These are phyloP conservation scores for Mortierella sp. DNA, from an alignment of 371 early-diverging fungal species.

Conservation along the genomic window DNA sequence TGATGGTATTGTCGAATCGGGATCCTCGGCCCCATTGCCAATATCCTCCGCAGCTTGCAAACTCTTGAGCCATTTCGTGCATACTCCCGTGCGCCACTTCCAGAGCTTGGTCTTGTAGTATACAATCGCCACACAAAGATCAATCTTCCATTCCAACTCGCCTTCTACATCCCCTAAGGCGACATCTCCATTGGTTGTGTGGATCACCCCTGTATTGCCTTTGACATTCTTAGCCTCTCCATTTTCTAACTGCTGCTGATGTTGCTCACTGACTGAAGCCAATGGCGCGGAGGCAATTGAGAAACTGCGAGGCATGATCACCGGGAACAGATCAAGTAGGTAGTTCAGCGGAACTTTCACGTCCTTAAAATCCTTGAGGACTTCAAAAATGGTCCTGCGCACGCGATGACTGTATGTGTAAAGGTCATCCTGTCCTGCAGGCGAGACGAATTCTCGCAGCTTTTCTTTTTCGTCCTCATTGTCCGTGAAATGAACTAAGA, in stretches of 20 bases:
- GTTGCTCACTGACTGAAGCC: constrained; percentile 33
- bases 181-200: constrained; percentile 29
- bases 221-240: neutral
- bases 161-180: constrained; percentile 15
- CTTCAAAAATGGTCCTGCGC: constrained; percentile 85
- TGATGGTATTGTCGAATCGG: neutral
- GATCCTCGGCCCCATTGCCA: neutral
- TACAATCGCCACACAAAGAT: constrained; percentile 89
- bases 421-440: constrained; percentile 92
- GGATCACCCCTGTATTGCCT: neutral
- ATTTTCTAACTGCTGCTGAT: neutral
- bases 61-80: constrained; percentile 81
- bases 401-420: constrained; percentile 85
- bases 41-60: constrained; percentile 46
- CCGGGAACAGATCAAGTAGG: constrained; percentile 86
- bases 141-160: constrained; percentile 60
- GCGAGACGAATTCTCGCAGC: constrained; percentile 81
- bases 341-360: constrained; percentile 82
- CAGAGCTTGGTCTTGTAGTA: constrained; percentile 83
- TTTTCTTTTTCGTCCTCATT: constrained; percentile 82
- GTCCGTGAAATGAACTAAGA: constrained; percentile 82
- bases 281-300: constrained; percentile 81
- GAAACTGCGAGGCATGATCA: constrained; percentile 83
- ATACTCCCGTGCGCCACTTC: constrained; percentile 82
- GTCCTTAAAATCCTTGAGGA: constrained; percentile 85